Base-by-base conservation (phyloP, 2,329 filamentous ascomycete species). In the Calonectria pseudoreteaudii region DNA sequence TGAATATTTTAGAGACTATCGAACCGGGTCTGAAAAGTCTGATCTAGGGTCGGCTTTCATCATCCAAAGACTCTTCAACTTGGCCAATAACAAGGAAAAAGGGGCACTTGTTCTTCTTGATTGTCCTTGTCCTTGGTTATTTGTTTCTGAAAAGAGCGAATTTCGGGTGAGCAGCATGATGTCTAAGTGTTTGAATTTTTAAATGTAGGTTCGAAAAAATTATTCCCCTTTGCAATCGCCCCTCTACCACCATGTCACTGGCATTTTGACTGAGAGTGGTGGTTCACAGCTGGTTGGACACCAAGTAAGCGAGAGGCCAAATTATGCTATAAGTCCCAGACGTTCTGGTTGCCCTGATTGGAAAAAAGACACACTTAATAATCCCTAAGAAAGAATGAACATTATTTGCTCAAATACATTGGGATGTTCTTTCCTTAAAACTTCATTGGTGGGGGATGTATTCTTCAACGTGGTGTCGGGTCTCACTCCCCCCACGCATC, bases 1-100 rank as follows among this genome's bases (percentile, higher is more conserved):
- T 86, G 74, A 83, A 76, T 14, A 80, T 86, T 26, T 68, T 90
- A 36, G 86, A 89, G 65, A 81, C 66, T 4, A 83, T 89, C 38
- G 82, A 87, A 73, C 84, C 86, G 0, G 85, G 85, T 0, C 77
- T 87, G 18, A 80, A 76, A 10, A 76, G 78, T 34, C 84, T 83
- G 20, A 76, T 86, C 14, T 86, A 74, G 13, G 23, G 2, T 11
- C 16, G 5, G 4, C 8, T 8, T 47, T 4, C 4, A 23, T 47
- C 13, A 23, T 47, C 3, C 1, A 20, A 18, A 23, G 20, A 9
- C 20, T 11, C 20, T 9, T n/a, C 8, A 47, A 9, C 7, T 47
- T 47, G 41, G 41, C 20, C 7, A n/a, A 47, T 47, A 47, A 18
- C 3, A n/a, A n/a, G 13, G 18, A 8, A 20, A 44, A 44, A 44